These are phyloP conservation scores for Aspergillus awamori DNA, from an alignment of 2,329 filamentous ascomycete species.

Conservation along the genomic window DNA sequence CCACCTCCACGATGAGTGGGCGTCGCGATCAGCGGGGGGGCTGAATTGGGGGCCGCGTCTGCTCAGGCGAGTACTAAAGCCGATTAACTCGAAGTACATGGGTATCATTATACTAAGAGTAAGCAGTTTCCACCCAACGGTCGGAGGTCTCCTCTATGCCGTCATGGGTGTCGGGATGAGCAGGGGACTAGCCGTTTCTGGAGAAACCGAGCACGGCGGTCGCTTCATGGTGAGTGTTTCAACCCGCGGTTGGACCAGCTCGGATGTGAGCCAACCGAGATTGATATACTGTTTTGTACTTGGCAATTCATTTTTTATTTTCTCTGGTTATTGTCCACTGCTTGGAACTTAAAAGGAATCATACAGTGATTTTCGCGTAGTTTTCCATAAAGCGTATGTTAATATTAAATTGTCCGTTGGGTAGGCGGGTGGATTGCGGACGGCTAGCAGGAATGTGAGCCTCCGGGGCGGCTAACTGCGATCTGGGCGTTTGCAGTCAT, in stretches of 20 bases:
- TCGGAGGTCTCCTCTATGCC: conserved; percentile 12
- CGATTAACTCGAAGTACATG: too few relatives aligned
- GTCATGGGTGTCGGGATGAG: conserved; percentile 15
- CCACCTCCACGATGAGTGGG: background rate
- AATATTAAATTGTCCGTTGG: too few relatives aligned
- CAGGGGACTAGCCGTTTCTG: conserved; percentile 20
- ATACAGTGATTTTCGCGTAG: too few relatives aligned
- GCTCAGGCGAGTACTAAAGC: background rate
- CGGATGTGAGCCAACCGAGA: background rate
- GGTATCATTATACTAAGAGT: too few relatives aligned
- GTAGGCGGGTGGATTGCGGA: background rate
- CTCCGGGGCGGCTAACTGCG: conserved; percentile 8
- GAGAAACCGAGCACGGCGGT: conserved; percentile 21
- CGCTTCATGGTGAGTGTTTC: background rate
- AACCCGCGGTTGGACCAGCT: background rate
- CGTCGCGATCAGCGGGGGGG: conserved; percentile 1
- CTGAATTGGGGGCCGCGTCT: conserved; percentile 7
- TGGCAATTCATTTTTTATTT: background rate
- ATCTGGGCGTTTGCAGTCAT: background rate
- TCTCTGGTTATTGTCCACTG: background rate
- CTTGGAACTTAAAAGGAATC: too few relatives aligned
- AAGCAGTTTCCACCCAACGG: background rate
- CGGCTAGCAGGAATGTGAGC: background rate
- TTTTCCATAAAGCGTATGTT: too few relatives aligned
- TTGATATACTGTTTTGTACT: background rate